Conservation (phyloP, 257 asterid species). For the Misopates orontium region DNA sequence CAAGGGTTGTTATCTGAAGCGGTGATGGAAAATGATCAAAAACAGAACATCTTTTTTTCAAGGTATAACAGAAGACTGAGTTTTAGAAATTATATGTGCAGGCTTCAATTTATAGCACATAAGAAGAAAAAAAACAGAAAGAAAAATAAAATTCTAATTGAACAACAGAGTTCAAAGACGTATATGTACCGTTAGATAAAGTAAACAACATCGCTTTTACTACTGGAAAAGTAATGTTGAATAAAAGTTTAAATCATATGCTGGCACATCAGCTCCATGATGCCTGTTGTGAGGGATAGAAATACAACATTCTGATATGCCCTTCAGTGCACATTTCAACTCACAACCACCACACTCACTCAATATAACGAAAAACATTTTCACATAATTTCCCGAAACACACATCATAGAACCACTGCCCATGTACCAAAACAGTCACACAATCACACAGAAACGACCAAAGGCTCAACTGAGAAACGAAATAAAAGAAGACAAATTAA, state of each 20-base stretch:
- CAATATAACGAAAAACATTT: background rate
- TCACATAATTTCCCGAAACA: slow-evolving; percentile 2
- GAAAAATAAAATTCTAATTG: background rate
- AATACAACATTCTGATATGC: too few species aligned
- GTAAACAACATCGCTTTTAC: too few species aligned
- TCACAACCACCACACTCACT: background rate
- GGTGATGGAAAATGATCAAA: slow-evolving; percentile 23
- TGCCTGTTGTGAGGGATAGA: too few species aligned
- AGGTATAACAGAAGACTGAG: slow-evolving; percentile 8
- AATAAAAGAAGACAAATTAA: background rate
- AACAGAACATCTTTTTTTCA: background rate
- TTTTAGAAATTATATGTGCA: slow-evolving; percentile 21
- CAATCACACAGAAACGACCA: background rate
- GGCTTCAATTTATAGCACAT: slow-evolving; percentile 12
- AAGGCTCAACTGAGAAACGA: background rate
- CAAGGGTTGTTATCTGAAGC: slow-evolving; percentile 75
- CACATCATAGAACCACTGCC: background rate
- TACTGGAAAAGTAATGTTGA: too few species aligned
- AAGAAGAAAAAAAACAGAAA: background rate
- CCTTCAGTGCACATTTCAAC: background rate
- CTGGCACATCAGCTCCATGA: too few species aligned
- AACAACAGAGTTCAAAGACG: slow-evolving; percentile 2
- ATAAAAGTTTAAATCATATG: too few species aligned
- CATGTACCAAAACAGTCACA: slow-evolving; percentile 4
- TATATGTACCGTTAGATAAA: too few species aligned